Percentiles rank a stretch among this genome's conserved stretches.
Evolutionary conservation across 495 filamentous ascomycete genomes (phyloP).

Genomic region (Neurospora cerealis): DNA sequence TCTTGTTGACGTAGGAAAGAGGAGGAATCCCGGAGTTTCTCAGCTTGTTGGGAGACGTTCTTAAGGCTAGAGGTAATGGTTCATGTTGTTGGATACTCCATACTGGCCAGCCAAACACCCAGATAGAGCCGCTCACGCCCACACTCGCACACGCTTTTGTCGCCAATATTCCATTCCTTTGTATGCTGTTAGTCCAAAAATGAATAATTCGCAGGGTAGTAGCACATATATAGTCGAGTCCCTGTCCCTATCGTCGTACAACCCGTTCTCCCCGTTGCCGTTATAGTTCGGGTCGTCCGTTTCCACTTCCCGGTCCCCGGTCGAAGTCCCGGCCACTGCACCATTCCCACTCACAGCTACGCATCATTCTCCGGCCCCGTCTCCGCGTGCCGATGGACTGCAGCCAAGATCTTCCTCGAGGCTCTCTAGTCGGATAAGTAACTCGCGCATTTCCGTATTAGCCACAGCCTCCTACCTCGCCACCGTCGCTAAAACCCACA

Average conservation of each 20-base stretch:
- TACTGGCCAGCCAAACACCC: not conserved
- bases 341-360: too few species aligned
- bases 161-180: too few species aligned
- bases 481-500: too few species aligned
- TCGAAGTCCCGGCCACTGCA: too few species aligned
- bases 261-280: not conserved
- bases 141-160: not conserved
- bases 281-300: not conserved
- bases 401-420: too few species aligned
- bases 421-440: not conserved
- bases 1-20: not conserved
- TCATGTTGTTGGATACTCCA: too few species aligned
- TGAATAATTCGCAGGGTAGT: not conserved
- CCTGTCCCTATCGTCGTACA: not conserved
- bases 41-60: not conserved
- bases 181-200: not conserved
- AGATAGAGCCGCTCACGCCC: not conserved
- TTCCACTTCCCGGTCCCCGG: not conserved
- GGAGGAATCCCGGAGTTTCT: not conserved
- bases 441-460: not conserved
- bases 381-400: not conserved
- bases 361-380: too few species aligned
- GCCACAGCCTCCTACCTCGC: too few species aligned
- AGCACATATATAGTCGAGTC: rapidly evolving
- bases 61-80: not conserved